Evolutionary conservation across 2,329 filamentous ascomycete species (phyloP).

Genomic region (Colletotrichum sp.): DNA sequence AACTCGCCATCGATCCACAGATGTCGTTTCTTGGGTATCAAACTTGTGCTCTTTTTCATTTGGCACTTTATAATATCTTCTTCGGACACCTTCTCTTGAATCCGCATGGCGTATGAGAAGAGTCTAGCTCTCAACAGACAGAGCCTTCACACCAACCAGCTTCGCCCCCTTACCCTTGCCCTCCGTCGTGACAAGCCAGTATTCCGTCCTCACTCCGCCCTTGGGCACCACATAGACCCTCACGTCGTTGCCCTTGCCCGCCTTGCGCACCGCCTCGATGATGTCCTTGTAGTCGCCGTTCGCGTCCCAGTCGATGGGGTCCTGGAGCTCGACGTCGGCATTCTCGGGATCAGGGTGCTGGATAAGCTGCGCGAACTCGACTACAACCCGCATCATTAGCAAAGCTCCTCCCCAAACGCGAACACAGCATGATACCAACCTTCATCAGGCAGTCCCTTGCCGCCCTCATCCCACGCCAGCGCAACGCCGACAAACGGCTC

Average conservation of each 20-base stretch:
- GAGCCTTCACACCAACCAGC: constrained; percentile 79
- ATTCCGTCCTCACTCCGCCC: constrained; percentile 71
- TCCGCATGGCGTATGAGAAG: neutral
- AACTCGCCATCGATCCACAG: neutral
- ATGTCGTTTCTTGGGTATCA: neutral
- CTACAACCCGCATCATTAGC: neutral
- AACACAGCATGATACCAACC: constrained; percentile 48
- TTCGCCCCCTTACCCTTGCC: constrained; percentile 58
- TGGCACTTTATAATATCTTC: neutral
- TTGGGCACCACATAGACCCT: constrained; percentile 75
- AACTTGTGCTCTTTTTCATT: neutral
- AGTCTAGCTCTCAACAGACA: constrained; percentile 74
- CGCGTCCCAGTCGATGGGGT: constrained; percentile 75
- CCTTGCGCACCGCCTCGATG: constrained; percentile 71
- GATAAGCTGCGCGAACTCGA: constrained; percentile 72
- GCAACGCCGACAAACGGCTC: constrained; percentile 83
- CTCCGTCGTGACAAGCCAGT: constrained; percentile 76
- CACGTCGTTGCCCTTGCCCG: constrained; percentile 68
- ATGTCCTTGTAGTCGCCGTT: constrained; percentile 72
- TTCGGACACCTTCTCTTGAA: neutral
- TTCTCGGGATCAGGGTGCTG: constrained; percentile 57
- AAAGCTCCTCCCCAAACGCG: neutral
- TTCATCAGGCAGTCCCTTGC: constrained; percentile 62
- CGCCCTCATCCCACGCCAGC: constrained; percentile 62
- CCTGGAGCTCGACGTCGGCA: constrained; percentile 68